Evolutionary conservation across 345 rosid genomes (phyloP), one percentile per base, ranked within the genome.

Genomic region (Cardamine occulta): DNA sequence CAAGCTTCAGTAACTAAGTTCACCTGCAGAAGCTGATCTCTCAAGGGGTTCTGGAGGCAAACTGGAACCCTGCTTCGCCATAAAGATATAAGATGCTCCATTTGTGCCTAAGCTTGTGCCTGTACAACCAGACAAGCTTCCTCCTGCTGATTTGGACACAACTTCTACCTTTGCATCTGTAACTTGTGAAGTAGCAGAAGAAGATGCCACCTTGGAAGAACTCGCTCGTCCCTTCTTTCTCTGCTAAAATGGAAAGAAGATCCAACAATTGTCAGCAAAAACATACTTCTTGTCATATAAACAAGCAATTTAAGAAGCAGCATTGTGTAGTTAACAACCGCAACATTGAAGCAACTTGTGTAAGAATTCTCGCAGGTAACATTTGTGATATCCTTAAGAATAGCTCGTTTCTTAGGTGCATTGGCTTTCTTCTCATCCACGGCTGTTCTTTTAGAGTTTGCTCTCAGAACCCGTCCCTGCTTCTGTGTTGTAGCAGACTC

Each of bases 361-460:
- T 82, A 79, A 21, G 87, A 74, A 73, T 40, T 73, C 29, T 74
- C 69, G 68, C 87, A 85, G 54, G 76, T 75, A 77, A 88, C 83
- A 78, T 91, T 91, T 12, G 97, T 85, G 67, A 91, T 83, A 80
- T 93, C 96, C 70, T 81, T 83, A 68, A 93, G 91, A 72, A 83
- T 82, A 24, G 92, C 88, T 80, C 89, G 84, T 81, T 82, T 88
- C 86, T 88, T 89, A 71, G 76, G 56, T 55, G 72, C 80, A 70
- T 57, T 78, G 53, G 68, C 19, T 63, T 60, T 85, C 78, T 72
- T 86, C 70, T 83, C 88, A 59, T 80, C 93, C 75, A 67, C 82
- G 70, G 86, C 83, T 72, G 86, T 19, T 79, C 89, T 80, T 86
- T 85, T 85, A 29, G 75, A 8, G 62, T 79, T 85, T 78, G 35